phyloP scores from a whole-genome alignment of 768 basidiomycete genomes.

The Neoboletus subvelutipes region DNA sequence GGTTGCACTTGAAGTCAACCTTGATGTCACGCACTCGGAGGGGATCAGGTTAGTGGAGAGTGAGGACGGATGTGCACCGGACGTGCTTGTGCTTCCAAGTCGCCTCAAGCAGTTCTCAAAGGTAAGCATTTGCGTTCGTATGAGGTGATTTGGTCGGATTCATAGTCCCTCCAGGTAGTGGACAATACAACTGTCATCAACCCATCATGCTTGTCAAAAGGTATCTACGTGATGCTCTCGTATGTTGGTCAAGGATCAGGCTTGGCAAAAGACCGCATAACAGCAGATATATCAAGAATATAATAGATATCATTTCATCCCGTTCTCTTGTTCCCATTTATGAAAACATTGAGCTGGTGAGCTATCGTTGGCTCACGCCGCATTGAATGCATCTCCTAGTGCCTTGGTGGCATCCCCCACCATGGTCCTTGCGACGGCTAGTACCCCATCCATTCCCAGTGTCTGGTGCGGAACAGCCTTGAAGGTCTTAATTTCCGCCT shows the following conservation, averaged over 20 bases:
- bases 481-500: conserved; percentile 55
- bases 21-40: conserved; percentile 81
- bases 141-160: neutral
- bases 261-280: conserved; percentile 29
- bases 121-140: conserved; percentile 41
- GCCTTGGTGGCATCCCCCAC: conserved; percentile 23
- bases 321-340: neutral
- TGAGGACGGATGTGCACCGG: conserved; percentile 57
- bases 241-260: conserved; percentile 30
- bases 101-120: conserved; percentile 88
- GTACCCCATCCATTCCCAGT: conserved; percentile 63
- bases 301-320: conserved; percentile 15
- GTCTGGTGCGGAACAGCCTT: conserved; percentile 62
- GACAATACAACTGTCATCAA: conserved; percentile 81
- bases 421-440: conserved; percentile 14
- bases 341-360: neutral
- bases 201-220: conserved; percentile 73
- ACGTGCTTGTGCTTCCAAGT: conserved; percentile 86
- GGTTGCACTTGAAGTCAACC: conserved; percentile 75
- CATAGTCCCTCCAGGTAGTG: conserved; percentile 52
- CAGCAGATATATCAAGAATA: conserved; percentile 25
- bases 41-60: conserved; percentile 39
- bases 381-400: conserved; percentile 19
- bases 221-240: conserved; percentile 50
- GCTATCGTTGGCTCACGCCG: neutral